phyloP scores from a whole-genome alignment of 1,284 basidiomycete species.

The Trametes hirsuta region DNA sequence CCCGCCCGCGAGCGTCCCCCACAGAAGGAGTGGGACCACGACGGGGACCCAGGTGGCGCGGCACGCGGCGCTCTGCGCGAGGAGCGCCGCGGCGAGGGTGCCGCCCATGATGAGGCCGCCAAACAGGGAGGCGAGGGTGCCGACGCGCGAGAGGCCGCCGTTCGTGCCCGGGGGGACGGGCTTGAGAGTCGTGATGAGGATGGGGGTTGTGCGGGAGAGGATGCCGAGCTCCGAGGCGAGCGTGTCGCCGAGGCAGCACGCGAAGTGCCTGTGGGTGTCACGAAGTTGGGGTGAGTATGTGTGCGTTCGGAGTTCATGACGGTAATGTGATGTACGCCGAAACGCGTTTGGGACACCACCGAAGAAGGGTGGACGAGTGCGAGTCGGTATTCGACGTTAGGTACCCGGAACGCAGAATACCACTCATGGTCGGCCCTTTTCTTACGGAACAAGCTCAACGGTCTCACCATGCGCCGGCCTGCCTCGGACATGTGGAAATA shows the following conservation, averaged over 20 bases:
- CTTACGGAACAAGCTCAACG: too few relatives aligned
- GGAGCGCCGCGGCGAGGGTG: constrained; percentile 59
- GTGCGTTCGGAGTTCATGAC: neutral
- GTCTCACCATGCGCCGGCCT: too few relatives aligned
- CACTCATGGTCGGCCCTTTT: too few relatives aligned
- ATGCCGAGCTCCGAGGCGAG: constrained; percentile 85
- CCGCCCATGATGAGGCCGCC: constrained; percentile 80
- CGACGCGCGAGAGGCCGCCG: constrained; percentile 80
- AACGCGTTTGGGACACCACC: too few relatives aligned
- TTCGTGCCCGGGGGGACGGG: constrained; percentile 90
- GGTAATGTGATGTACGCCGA: too few relatives aligned
- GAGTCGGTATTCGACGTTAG: too few relatives aligned
- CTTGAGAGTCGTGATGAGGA: constrained; percentile 75
- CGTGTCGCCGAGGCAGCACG: constrained; percentile 85
- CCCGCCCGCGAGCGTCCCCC: constrained; percentile 70
- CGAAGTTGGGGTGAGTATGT: neutral
- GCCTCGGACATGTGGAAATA: too few relatives aligned
- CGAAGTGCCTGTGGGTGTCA: constrained; percentile 62
- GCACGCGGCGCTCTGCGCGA: constrained; percentile 63
- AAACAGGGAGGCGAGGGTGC: constrained; percentile 71
- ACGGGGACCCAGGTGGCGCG: constrained; percentile 40
- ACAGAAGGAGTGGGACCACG: constrained; percentile 50
- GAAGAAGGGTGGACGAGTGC: too few relatives aligned
- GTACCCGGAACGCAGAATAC: too few relatives aligned
- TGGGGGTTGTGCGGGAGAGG: constrained; percentile 67